A percentile compares a stretch with the other conserved stretches of the same genome.
Evolutionary conservation across 768 basidiomycete species (phyloP).

Genomic region (Amanita phalloides): DNA sequence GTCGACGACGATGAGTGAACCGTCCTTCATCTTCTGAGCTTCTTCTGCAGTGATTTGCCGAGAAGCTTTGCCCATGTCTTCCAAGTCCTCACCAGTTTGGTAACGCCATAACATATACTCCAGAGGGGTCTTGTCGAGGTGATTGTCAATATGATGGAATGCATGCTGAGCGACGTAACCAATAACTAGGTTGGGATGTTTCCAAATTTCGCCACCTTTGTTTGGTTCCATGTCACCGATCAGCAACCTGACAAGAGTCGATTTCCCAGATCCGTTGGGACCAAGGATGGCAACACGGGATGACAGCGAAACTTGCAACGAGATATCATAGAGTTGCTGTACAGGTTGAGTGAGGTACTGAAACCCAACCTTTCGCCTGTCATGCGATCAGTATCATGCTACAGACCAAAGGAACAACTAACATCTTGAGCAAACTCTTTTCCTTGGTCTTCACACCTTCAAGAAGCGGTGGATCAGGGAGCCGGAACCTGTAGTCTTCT

Average conservation of each 20-base stretch:
- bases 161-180: slow-evolving; percentile 99
- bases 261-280: slow-evolving; percentile 98
- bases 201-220: slow-evolving; percentile 96
- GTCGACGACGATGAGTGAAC: slow-evolving; percentile 74
- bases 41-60: slow-evolving; percentile 85
- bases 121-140: slow-evolving; percentile 96
- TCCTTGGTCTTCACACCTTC: slow-evolving; percentile 99
- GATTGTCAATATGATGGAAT: slow-evolving; percentile 98
- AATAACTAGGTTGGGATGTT: slow-evolving; percentile 98
- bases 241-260: slow-evolving; percentile 92
- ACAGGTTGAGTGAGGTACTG: slow-evolving; percentile 82
- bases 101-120: slow-evolving; percentile 99
- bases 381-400: neutral
- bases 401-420: slow-evolving; percentile 4
- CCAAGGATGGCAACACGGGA: slow-evolving; percentile 98
- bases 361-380: slow-evolving; percentile 83
- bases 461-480: slow-evolving; percentile 92
- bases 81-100: slow-evolving; percentile 98
- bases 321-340: slow-evolving; percentile 91
- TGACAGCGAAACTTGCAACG: slow-evolving; percentile 93
- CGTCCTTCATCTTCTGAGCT: slow-evolving; percentile 94
- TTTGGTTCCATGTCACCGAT: slow-evolving; percentile 96
- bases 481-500: slow-evolving; percentile 98
- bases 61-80: slow-evolving; percentile 90
- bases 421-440: slow-evolving; percentile 93